These are phyloP conservation scores for Sugiyamaella paludigena DNA, from an alignment of 1,139 yeast genomes.

Conservation along the genomic window DNA sequence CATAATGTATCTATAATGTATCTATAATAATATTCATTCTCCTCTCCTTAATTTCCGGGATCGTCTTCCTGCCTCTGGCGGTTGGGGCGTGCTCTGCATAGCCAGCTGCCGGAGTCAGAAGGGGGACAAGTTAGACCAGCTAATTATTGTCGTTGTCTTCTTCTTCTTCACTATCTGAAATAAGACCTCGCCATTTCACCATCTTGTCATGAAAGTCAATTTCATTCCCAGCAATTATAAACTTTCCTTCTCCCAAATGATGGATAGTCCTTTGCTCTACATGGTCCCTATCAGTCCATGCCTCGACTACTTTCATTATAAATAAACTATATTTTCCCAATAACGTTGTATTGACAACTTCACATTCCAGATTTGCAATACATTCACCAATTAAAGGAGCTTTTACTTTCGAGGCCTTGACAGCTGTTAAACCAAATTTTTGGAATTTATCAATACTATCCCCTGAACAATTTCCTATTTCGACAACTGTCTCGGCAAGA, in stretches of 20 bases:
- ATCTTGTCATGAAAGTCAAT: slow-evolving; percentile 16
- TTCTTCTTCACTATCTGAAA: slow-evolving; percentile 15
- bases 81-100: not conserved
- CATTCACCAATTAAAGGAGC: slow-evolving; percentile 20
- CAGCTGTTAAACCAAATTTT: slow-evolving; percentile 12
- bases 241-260: slow-evolving; percentile 19
- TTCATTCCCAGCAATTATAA: slow-evolving; percentile 13
- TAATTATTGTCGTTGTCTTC: slow-evolving; percentile 1
- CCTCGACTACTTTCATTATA: slow-evolving; percentile 16
- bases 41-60: not conserved
- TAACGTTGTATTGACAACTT: slow-evolving; percentile 17
- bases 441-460: slow-evolving; percentile 17
- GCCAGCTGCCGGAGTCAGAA: too few relatives aligned
- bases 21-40: not conserved
- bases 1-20: slow-evolving; percentile 1
- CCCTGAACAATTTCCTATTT: slow-evolving; percentile 22
- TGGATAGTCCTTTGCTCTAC: slow-evolving; percentile 15
- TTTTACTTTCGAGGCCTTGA: slow-evolving; percentile 11
- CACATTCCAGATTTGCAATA: slow-evolving; percentile 20
- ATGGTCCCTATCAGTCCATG: slow-evolving; percentile 13
- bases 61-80: not conserved
- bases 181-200: slow-evolving; percentile 19
- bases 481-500: slow-evolving; percentile 20
- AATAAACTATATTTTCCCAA: slow-evolving; percentile 14
- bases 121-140: not conserved